These are phyloP conservation scores for Septoria linicola DNA, from an alignment of 2,329 filamentous ascomycete genomes.

Conservation along the genomic window DNA sequence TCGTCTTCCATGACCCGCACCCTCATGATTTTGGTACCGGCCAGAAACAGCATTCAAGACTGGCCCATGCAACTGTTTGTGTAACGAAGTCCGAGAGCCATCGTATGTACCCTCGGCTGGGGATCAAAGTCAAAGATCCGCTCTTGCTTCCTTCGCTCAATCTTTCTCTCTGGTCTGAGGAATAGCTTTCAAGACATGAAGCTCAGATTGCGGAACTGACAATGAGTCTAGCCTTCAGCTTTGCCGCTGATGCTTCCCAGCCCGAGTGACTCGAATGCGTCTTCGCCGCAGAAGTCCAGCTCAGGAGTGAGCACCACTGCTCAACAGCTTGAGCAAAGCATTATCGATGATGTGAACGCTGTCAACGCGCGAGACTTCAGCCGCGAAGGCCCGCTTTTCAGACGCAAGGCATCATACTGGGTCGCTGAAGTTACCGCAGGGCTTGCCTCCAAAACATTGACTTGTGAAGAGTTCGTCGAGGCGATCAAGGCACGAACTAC, in stretches of 20 bases:
- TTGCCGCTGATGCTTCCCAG: slow-evolving; percentile 4
- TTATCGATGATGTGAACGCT: slow-evolving; percentile 16
- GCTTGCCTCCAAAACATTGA: slow-evolving; percentile 6
- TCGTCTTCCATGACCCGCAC: no score
- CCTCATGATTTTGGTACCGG: no score
- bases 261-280: slow-evolving; percentile 5
- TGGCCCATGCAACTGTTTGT: no score
- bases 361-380: slow-evolving; percentile 17
- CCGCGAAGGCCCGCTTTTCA: slow-evolving; percentile 8
- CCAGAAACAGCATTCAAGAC: no score
- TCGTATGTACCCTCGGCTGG: not conserved
- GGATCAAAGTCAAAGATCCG: not conserved
- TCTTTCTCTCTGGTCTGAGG: no score
- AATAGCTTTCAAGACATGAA: no score
- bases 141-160: not conserved
- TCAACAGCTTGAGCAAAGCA: slow-evolving; percentile 13
- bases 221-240: not conserved
- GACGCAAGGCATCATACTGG: slow-evolving; percentile 19
- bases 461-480: slow-evolving; percentile 14
- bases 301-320: slow-evolving; percentile 4
- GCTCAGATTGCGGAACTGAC: no score
- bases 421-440: slow-evolving; percentile 12
- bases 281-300: not conserved
- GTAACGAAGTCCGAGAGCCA: no score
- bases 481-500: slow-evolving; percentile 6